These are phyloP conservation scores for Rhizophagus sp. DNA, from an alignment of 192 early-diverging fungal genomes.

Conservation along the genomic window DNA sequence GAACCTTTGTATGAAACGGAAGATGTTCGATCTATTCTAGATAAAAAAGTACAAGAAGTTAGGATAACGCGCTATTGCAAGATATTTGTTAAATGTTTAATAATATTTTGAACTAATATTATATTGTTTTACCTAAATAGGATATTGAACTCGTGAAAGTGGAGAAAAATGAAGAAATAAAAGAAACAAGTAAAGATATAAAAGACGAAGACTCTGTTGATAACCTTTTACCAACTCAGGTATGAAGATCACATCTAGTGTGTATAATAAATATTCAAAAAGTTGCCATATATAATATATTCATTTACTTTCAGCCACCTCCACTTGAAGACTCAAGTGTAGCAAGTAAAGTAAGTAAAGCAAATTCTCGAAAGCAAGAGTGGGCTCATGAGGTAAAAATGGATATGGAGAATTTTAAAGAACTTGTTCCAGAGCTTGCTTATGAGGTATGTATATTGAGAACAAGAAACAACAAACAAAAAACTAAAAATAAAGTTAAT, in stretches of 20 bases:
- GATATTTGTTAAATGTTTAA: no score
- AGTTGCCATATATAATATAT: constrained; percentile 1
- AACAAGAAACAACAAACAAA: not conserved
- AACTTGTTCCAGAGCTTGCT: constrained; percentile 88
- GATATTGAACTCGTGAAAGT: not conserved
- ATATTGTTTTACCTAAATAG: not conserved
- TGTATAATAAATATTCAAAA: not conserved
- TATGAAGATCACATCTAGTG: not conserved
- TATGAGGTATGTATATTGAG: constrained; percentile 48
- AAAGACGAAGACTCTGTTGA: constrained; percentile 33
- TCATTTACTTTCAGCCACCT: constrained; percentile 13
- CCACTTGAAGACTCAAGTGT: constrained; percentile 8
- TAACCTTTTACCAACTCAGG: constrained; percentile 35
- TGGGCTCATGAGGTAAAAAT: constrained; percentile 96
- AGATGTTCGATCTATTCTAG: not conserved
- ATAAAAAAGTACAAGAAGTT: not conserved
- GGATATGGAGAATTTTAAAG: constrained; percentile 83
- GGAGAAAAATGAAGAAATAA: not conserved
- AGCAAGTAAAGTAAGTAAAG: constrained; percentile 22
- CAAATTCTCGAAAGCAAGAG: constrained; percentile 52
- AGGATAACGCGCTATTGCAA: not conserved
- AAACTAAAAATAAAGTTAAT: not conserved
- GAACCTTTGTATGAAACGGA: constrained; percentile 19
- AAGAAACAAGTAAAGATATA: not conserved
- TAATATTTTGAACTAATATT: not conserved